Evolutionary conservation across 305 asterid species (phyloP).

Genomic region (Fraxinus albicans): DNA sequence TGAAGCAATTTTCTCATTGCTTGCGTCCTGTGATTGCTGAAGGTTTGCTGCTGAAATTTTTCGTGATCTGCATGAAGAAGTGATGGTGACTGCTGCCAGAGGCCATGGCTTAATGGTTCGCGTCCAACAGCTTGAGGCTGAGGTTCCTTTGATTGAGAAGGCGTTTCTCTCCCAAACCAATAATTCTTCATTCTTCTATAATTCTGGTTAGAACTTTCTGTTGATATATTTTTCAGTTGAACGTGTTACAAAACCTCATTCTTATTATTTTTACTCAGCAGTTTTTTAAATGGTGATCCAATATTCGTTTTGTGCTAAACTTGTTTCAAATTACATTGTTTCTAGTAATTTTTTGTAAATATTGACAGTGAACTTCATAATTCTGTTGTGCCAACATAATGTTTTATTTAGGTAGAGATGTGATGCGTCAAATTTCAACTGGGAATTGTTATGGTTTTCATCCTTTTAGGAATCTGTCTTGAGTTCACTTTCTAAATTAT

Average conservation of each 20-base stretch:
- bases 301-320: background rate
- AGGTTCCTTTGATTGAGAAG: constrained; percentile 74
- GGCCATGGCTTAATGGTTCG: constrained; percentile 80
- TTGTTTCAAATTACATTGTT: background rate
- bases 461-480: constrained; percentile 1
- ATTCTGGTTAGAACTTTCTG: constrained; percentile 51
- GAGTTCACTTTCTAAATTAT: background rate
- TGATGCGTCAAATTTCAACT: background rate
- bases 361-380: background rate
- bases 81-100: constrained; percentile 87
- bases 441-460: background rate
- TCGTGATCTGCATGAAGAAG: constrained; percentile 88
- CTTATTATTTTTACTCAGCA: background rate
- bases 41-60: constrained; percentile 98
- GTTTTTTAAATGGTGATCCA: background rate
- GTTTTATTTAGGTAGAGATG: background rate
- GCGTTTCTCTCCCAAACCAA: constrained; percentile 83
- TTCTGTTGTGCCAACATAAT: background rate
- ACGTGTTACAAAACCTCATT: constrained; percentile 7
- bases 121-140: constrained; percentile 87
- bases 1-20: background rate
- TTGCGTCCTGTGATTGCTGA: constrained; percentile 35
- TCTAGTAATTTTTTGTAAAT: background rate
- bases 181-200: constrained; percentile 70
- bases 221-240: constrained; percentile 16